Percentiles rank a stretch among this genome's conserved stretches.
These are phyloP conservation scores for Xylaria longipes DNA, from an alignment of 495 filamentous ascomycete genomes.

Conservation along the genomic window DNA sequence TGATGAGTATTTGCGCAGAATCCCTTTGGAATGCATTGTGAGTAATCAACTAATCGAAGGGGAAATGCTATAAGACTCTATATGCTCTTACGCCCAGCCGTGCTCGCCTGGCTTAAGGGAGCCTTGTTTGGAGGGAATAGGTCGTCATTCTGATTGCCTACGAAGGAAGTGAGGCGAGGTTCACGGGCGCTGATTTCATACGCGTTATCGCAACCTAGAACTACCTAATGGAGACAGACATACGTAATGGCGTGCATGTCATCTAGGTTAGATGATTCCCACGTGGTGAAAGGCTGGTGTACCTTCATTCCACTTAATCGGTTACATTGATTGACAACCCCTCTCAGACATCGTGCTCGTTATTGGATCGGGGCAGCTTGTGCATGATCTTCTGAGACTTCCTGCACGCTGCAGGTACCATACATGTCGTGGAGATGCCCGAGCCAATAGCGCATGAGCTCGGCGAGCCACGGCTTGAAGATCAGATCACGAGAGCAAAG, in stretches of 20 bases:
- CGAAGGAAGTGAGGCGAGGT: background rate
- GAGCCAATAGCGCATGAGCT: constrained; percentile 15
- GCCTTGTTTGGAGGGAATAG: background rate
- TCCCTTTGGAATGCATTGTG: background rate
- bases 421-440: background rate
- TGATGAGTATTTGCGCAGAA: background rate
- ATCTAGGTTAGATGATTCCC: background rate
- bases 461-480: background rate
- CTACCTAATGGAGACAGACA: background rate
- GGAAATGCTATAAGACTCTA: background rate
- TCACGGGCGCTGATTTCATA: background rate
- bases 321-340: constrained; percentile 12
- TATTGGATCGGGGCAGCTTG: constrained; percentile 6
- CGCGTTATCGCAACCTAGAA: background rate
- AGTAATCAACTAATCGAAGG: background rate
- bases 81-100: no score
- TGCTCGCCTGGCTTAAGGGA: background rate
- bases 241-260: constrained; percentile 2
- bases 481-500: constrained; percentile 14
- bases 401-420: constrained; percentile 23
- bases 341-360: background rate
- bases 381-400: background rate
- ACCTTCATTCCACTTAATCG: background rate
- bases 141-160: constrained; percentile 1
- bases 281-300: constrained; percentile 15